Base-by-base conservation (phyloP, 257 asterid species). In the Salvia splendens region DNA sequence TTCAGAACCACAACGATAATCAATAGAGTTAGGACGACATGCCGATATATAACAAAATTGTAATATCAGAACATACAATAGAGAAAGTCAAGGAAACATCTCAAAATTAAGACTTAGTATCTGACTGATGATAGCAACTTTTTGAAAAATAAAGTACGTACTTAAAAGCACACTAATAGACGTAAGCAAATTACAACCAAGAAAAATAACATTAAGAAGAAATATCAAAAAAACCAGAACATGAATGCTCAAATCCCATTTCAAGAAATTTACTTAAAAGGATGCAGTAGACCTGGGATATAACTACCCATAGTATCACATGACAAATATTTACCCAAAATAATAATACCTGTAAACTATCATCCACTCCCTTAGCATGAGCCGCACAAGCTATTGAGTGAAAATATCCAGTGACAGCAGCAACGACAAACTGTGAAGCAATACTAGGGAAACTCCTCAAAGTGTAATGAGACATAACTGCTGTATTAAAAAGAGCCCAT, bases 381-480 rank as follows among this genome's bases (percentile, higher is more conserved):
- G 96, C 99, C 20, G 89, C 97, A 71, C 96, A 91, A 78, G 97
- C 95, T 80, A 94, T 94, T 61, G 99, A 91, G 80, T 91, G 99
- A 78, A 94, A 94, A 80, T 94, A 94, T 64, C 99, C 99, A 65
- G 87, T 88, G 67, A 91, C 97, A 24, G 97, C 99, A 77, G 96
- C 89, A 75, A 91, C 97, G 75, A 94, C 96, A 59, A 77, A 94
- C 75, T 91, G 95, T 33, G 87, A 78, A 61, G 97, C 95, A 76
- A 75, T 45, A 79, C 79, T 76, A 14, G 89, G 81, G 73, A 77
- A 79, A 63, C 95, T 86, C 83, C 95, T 83, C 79, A 81, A 77
- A 41, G 93, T 88, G 78, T 91, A 91, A 80, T 91, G 95, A 70
- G 99, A 91, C 99, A 94, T 94, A 75, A 91, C 99, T 52, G 97